Evolutionary conservation across 805 yeast genomes (phyloP), one percentile per base, ranked within the genome.

Genomic region (Suhomyces xylopsoci): DNA sequence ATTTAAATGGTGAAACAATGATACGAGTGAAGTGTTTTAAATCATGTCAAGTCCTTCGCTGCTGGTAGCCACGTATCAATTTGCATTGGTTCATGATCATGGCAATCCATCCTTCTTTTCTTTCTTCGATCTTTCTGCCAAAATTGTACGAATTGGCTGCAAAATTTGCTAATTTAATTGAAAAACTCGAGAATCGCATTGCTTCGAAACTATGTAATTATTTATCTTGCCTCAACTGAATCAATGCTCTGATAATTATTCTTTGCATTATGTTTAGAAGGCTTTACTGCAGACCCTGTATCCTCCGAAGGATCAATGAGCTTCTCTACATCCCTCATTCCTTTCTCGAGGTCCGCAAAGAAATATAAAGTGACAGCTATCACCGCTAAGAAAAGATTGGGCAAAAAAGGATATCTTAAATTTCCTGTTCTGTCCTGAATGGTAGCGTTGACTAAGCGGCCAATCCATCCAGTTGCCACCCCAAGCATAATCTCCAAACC

Each of bases 401-500:
- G 70, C 5, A 73, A 52, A 45, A 73, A 73, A 1, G 79, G 78
- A 51, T 58, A 66, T 19, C 76, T 58, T 20, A 64, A 71, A 48
- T 71, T 70, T 1, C 65, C 63, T 0, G 78, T 73, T 53, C 69
- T 62, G 50, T 75, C 77, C 50, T 74, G 78, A 24, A 75, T 70
- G 1, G 64, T 50, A 3, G 78, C 78, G 55, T 68, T 72, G 0
- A 73, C 68, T 42, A 74, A 63, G 3, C 60, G 60, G 7, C 77
- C 77, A 26, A 71, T 68, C 78, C 79, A 75, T 2, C 76, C 76
- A 3, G 75, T 68, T 4, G 76, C 67, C 10, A 73, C 65, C 0
- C 78, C 78, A 12, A 74, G 61, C 65, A 74, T 66, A 6, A 73
- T 58, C 50, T 73, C 78, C 41, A 74, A 55, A 0, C 79, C 79